Evolutionary conservation across 805 yeast genomes (phyloP), one percentile per base, ranked within the genome.

Genomic region (Kuraishia capsulata): DNA sequence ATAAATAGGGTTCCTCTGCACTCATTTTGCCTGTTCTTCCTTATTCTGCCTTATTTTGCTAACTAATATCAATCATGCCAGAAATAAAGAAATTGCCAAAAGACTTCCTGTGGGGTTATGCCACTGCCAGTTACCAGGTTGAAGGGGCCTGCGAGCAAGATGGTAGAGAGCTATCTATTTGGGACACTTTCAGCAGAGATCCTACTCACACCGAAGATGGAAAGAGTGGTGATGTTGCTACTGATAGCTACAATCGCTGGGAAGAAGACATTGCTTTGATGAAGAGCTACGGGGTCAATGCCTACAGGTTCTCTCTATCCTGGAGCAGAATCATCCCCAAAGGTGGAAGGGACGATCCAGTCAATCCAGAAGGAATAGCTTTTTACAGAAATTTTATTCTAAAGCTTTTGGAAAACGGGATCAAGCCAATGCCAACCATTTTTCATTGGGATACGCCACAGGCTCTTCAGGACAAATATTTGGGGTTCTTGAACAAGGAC

Each of bases 301-400:
- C 46, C 33, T 61, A 61, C 42, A 54, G 62, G 5, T 48, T 61
- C 44, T 41, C 59, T 5, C 51, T 61, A 34, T 56, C 64, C 4
- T 61, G 64, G 64, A 45, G 60, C 9, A 47, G 65, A 41, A 56
- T 61, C 14, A 42, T 57, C 25, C 65, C 64, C 3, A 49, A 50
- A 33, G 58, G 28, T 8, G 35, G 18, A 11, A 26, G 35, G 18
- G 38, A 33, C 14, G 25, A 39, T 16, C 40, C 41, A 6, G 40
- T 41, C 28, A 41, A 41, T 20, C 38, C 35, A 30, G n/a, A 28
- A 21, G 43, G 39, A 16, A 18, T 41, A 6, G 41, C 37, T 19
- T 39, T 37, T 30, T 41, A 41, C 28, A 36, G 39, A 13, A 37
- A 37, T 14, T 35, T 41, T 30, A 41, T 41, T 24, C 30, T 37